These are phyloP conservation scores for Pyrenochaeta sp. DNA, from an alignment of 2,329 filamentous ascomycete genomes.

Conservation along the genomic window DNA sequence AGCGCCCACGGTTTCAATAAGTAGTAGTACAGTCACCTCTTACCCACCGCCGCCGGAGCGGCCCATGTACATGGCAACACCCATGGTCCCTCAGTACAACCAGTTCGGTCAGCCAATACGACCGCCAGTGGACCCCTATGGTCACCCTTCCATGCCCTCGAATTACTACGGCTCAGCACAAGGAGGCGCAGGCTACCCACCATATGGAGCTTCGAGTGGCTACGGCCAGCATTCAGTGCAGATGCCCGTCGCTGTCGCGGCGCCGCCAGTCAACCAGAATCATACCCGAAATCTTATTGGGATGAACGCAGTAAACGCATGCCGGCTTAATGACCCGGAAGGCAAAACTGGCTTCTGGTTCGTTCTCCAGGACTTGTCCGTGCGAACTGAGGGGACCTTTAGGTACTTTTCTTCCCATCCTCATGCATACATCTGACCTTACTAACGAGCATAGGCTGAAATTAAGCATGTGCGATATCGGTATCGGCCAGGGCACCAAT, in stretches of 20 bases:
- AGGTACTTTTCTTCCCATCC: constrained; percentile 64
- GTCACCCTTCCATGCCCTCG: constrained; percentile 5
- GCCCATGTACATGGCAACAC: constrained; percentile 44
- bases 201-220: constrained; percentile 9
- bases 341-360: constrained; percentile 95
- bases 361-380: constrained; percentile 91
- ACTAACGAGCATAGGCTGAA: constrained; percentile 61
- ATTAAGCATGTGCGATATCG: constrained; percentile 86
- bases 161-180: constrained; percentile 9
- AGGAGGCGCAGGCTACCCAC: constrained; percentile 2
- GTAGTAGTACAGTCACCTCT: constrained; percentile 79
- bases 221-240: constrained; percentile 12
- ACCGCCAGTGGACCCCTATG: constrained; percentile 19
- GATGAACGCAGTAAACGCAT: constrained; percentile 87
- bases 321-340: constrained; percentile 78
- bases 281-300: constrained; percentile 96
- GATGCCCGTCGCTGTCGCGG: constrained; percentile 22
- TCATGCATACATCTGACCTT: neutral
- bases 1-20: constrained; percentile 75
- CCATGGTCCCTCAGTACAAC: constrained; percentile 33
- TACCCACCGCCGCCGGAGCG: constrained; percentile 67
- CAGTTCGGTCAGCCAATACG: constrained; percentile 42
- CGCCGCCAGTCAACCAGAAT: constrained; percentile 62
- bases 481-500: constrained; percentile 58
- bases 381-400: constrained; percentile 90